phyloP scores from a whole-genome alignment of 2,329 filamentous ascomycete genomes.

The Cyclaneusma minus region DNA sequence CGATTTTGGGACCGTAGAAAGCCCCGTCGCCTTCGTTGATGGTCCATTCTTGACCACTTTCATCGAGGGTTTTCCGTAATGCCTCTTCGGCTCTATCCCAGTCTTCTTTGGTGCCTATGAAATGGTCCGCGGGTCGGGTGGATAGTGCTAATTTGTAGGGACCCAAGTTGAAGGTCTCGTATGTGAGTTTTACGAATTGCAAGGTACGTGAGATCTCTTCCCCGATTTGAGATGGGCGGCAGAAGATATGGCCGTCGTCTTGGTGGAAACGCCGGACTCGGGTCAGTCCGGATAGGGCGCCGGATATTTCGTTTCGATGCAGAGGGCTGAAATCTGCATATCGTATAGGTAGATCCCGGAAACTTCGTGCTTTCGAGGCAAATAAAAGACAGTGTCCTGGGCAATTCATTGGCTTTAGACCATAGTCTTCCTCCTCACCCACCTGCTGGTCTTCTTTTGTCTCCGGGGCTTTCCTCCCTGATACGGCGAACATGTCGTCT shows the following conservation, averaged over 20 bases:
- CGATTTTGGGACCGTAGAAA: slow-evolving; percentile 87
- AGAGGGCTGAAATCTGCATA: slow-evolving; percentile 79
- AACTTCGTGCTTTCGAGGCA: slow-evolving; percentile 55
- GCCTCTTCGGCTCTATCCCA: slow-evolving; percentile 56
- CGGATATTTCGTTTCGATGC: slow-evolving; percentile 76
- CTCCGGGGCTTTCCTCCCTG: slow-evolving; percentile 22
- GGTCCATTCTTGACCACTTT: slow-evolving; percentile 51
- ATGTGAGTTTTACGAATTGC: slow-evolving; percentile 59
- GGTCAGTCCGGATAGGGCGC: slow-evolving; percentile 66
- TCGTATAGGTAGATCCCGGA: slow-evolving; percentile 67
- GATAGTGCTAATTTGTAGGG: slow-evolving; percentile 65
- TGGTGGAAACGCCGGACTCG: slow-evolving; percentile 79
- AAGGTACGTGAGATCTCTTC: slow-evolving; percentile 60
- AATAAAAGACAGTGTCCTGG: slow-evolving; percentile 81
- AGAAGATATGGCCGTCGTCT: slow-evolving; percentile 86
- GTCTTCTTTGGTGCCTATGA: slow-evolving; percentile 58
- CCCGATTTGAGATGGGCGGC: slow-evolving; percentile 59
- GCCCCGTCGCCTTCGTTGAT: slow-evolving; percentile 72
- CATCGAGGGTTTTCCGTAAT: slow-evolving; percentile 44
- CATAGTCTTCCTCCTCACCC: slow-evolving; percentile 54
- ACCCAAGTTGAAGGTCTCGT: slow-evolving; percentile 53
- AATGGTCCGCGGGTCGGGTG: slow-evolving; percentile 61
- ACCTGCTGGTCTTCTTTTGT: slow-evolving; percentile 23
- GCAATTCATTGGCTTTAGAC: slow-evolving; percentile 87
- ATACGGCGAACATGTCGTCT: slow-evolving; percentile 83